Evolutionary conservation across 495 filamentous ascomycete species (phyloP).

Genomic region (Daldinia bambusicola): DNA sequence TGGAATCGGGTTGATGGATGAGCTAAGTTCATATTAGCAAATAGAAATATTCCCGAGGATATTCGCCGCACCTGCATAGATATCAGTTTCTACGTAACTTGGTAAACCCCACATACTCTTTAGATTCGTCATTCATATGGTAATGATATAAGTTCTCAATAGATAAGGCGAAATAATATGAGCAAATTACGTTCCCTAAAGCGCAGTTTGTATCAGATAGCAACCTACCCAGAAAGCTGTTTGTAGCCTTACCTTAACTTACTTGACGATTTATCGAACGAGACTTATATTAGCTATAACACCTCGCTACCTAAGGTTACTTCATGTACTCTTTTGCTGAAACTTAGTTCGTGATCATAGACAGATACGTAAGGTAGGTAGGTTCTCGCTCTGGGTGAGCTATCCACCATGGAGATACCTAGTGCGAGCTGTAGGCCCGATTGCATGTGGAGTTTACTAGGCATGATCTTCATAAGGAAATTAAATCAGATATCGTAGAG

Average conservation of each 20-base stretch:
- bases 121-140: background rate
- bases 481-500: background rate
- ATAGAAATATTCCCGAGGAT: conserved; percentile 31
- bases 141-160: background rate
- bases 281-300: background rate
- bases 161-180: background rate
- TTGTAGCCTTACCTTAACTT: background rate
- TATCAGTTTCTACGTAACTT: background rate
- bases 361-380: no score
- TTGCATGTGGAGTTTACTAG: background rate
- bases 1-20: conserved; percentile 17
- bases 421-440: background rate
- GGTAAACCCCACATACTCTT: background rate
- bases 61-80: conserved; percentile 1
- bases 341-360: background rate
- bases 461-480: background rate
- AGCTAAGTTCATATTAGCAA: background rate
- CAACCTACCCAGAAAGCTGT: background rate
- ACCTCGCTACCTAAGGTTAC: background rate
- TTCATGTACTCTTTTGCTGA: background rate
- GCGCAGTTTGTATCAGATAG: background rate
- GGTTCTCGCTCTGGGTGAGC: background rate
- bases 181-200: background rate
- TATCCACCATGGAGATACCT: background rate
- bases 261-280: background rate